A percentile compares a stretch with the other conserved stretches of the same genome.
These are phyloP conservation scores for Scytalidium lignicola DNA, from an alignment of 2,329 filamentous ascomycete species.

Conservation along the genomic window DNA sequence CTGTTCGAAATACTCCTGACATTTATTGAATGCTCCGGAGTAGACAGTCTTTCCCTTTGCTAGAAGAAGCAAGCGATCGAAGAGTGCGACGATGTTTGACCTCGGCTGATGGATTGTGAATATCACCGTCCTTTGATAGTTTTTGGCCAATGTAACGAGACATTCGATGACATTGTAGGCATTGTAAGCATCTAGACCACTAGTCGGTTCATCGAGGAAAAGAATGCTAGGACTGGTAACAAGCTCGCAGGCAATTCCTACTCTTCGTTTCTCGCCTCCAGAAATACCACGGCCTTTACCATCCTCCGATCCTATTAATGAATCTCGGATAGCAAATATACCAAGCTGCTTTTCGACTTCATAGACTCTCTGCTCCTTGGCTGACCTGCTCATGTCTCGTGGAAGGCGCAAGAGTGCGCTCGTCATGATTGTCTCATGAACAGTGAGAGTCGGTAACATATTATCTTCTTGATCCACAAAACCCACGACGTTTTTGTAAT, in stretches of 20 bases:
- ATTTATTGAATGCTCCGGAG: constrained; percentile 82
- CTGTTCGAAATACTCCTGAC: constrained; percentile 87
- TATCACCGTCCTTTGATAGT: constrained; percentile 92
- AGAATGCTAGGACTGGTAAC: constrained; percentile 96
- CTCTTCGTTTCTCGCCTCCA: constrained; percentile 91
- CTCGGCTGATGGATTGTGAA: constrained; percentile 98
- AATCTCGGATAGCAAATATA: constrained; percentile 89
- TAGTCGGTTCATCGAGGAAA: constrained; percentile 95
- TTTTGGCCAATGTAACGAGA: constrained; percentile 88
- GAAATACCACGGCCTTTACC: constrained; percentile 92
- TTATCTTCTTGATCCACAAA: constrained; percentile 99
- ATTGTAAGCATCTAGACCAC: constrained; percentile 92
- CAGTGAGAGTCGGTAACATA: constrained; percentile 90
- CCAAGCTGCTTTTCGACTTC: constrained; percentile 96
- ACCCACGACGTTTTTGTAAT: constrained; percentile 88
- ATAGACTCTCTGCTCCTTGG: constrained; percentile 87
- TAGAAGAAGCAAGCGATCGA: constrained; percentile 87
- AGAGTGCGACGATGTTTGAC: constrained; percentile 96
- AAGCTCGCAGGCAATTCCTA: constrained; percentile 94
- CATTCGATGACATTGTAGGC: constrained; percentile 98
- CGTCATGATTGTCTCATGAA: constrained; percentile 95
- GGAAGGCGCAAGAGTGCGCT: constrained; percentile 91
- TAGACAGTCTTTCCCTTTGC: constrained; percentile 89
- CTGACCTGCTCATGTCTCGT: constrained; percentile 76
- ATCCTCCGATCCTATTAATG: constrained; percentile 93